Evolutionary conservation across 805 yeast species (phyloP).

Genomic region (Cyberlindnera amylophila): DNA sequence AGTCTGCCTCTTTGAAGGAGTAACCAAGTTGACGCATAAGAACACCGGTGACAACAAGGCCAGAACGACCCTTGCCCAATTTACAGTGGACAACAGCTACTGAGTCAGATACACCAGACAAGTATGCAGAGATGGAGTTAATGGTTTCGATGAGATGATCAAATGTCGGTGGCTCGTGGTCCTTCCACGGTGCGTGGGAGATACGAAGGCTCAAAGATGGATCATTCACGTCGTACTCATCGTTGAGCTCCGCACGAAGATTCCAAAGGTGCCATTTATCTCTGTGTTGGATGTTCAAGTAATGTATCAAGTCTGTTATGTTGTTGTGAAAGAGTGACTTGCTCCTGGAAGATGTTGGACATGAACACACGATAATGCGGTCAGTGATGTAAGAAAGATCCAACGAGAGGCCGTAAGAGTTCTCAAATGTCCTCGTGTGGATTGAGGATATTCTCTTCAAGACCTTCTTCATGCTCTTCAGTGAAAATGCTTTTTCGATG

Average conservation of each 20-base stretch:
- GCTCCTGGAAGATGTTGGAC: conserved; percentile 52
- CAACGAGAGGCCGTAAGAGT: conserved; percentile 33
- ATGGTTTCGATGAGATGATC: conserved; percentile 42
- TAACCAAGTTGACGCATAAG: conserved; percentile 47
- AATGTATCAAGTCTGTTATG: conserved; percentile 45
- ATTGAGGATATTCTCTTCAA: conserved; percentile 8
- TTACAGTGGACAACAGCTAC: conserved; percentile 81
- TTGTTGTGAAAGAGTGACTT: conserved; percentile 49
- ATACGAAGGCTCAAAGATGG: conserved; percentile 5
- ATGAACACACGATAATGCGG: conserved; percentile 68
- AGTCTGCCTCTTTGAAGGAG: conserved; percentile 44
- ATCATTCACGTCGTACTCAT: conserved; percentile 31
- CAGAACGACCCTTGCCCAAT: conserved; percentile 91
- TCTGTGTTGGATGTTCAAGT: conserved; percentile 45
- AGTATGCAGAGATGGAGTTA: conserved; percentile 41
- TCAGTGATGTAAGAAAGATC: conserved; percentile 70
- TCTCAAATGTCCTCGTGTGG: conserved; percentile 20
- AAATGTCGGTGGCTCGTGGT: conserved; percentile 75
- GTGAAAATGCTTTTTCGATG: no score
- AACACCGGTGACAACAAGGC: conserved; percentile 68
- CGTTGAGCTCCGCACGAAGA: conserved; percentile 55
- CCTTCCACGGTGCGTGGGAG: conserved; percentile 53
- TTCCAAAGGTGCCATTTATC: conserved; percentile 71
- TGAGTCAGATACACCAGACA: conserved; percentile 32
- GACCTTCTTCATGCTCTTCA: not conserved